phyloP scores from a whole-genome alignment of 2,329 filamentous ascomycete species.

The Byssoonygena ceratinophila region DNA sequence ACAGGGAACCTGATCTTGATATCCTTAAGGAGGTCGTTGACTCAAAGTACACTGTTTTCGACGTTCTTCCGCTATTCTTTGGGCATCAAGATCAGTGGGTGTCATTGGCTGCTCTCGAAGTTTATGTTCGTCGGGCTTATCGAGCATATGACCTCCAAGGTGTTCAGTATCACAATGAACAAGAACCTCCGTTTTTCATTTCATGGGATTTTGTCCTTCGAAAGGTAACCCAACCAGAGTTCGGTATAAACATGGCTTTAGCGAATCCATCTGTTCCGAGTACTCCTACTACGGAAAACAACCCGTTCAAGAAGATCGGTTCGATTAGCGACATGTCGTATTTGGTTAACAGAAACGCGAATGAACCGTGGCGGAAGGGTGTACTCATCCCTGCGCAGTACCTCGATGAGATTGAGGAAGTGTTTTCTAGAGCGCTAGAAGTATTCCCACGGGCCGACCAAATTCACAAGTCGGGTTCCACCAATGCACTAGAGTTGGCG shows the following conservation, averaged over 20 bases:
- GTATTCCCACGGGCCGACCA: slow-evolving; percentile 54
- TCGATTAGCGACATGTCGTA: slow-evolving; percentile 98
- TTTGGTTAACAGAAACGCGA: slow-evolving; percentile 54
- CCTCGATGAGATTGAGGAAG: slow-evolving; percentile 85
- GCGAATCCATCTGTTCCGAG: slow-evolving; percentile 75
- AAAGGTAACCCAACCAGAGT: slow-evolving; percentile 86
- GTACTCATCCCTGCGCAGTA: slow-evolving; percentile 90
- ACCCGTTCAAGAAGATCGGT: slow-evolving; percentile 68
- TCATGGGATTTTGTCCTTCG: slow-evolving; percentile 94
- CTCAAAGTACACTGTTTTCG: slow-evolving; percentile 96
- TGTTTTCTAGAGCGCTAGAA: slow-evolving; percentile 73
- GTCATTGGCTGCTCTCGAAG: slow-evolving; percentile 81
- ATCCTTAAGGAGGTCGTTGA: slow-evolving; percentile 96
- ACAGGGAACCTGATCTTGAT: slow-evolving; percentile 80
- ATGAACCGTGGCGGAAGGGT: slow-evolving; percentile 78
- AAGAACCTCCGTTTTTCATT: slow-evolving; percentile 65
- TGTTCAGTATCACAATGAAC: slow-evolving; percentile 69
- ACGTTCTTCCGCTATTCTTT: slow-evolving; percentile 92
- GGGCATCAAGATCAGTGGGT: slow-evolving; percentile 91
- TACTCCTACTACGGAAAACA: slow-evolving; percentile 53
- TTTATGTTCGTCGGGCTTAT: slow-evolving; percentile 93
- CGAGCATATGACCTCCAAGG: slow-evolving; percentile 86
- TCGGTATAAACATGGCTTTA: slow-evolving; percentile 63
- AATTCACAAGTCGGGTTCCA: slow-evolving; percentile 48
- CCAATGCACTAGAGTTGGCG: slow-evolving; percentile 58